Conservation (phyloP, 805 yeast genomes). For the Metschnikowia matae region DNA sequence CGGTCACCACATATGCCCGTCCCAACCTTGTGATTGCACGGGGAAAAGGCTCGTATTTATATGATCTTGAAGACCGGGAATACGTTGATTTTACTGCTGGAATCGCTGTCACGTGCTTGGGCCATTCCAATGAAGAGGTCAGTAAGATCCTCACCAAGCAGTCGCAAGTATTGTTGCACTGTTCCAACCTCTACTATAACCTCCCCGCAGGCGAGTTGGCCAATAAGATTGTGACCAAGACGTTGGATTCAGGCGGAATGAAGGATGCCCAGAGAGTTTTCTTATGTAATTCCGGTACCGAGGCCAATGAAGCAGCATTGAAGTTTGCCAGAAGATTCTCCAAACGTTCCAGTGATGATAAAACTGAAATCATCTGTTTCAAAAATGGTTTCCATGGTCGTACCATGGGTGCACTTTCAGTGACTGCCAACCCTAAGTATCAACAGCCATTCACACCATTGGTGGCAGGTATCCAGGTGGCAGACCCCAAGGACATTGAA, state of each 20-base stretch:
- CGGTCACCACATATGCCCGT: slow-evolving; percentile 76
- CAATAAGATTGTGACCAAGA: slow-evolving; percentile 62
- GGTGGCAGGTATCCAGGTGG: slow-evolving; percentile 82
- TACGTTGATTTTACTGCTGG: slow-evolving; percentile 94
- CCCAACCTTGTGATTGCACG: slow-evolving; percentile 73
- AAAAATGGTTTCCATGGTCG: slow-evolving; percentile 92
- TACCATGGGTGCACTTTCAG: slow-evolving; percentile 87
- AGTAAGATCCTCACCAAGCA: slow-evolving; percentile 71
- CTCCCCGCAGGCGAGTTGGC: slow-evolving; percentile 79
- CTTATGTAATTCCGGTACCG: slow-evolving; percentile 57
- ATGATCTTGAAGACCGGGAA: slow-evolving; percentile 73
- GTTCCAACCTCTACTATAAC: slow-evolving; percentile 83
- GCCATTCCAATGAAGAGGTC: slow-evolving; percentile 77
- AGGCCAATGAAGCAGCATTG: slow-evolving; percentile 57
- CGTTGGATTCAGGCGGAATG: slow-evolving; percentile 76
- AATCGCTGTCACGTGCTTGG: slow-evolving; percentile 93
- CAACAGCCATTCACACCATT: slow-evolving; percentile 88
- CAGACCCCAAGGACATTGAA: slow-evolving; percentile 55
- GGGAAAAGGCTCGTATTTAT: slow-evolving; percentile 77
- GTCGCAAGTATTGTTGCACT: slow-evolving; percentile 67
- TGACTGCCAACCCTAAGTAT: slow-evolving; percentile 89
- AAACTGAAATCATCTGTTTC: slow-evolving; percentile 81
- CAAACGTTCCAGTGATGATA: slow-evolving; percentile 46
- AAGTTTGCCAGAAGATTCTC: slow-evolving; percentile 78
- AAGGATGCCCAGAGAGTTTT: slow-evolving; percentile 69